These are phyloP conservation scores for Pseudogymnoascus sp. DNA, from an alignment of 2,329 filamentous ascomycete species.

Conservation along the genomic window DNA sequence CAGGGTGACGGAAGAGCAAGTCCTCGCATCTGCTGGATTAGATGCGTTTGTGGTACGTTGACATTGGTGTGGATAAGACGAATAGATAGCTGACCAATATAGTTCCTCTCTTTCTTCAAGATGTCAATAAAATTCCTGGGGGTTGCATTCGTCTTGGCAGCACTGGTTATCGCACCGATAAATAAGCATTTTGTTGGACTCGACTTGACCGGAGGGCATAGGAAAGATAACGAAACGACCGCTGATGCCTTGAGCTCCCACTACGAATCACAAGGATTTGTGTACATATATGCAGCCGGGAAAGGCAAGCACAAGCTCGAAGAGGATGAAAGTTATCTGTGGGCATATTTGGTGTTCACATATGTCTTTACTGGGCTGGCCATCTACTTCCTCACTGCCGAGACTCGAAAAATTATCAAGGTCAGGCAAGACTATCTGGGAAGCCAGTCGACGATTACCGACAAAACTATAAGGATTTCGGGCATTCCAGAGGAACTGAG, in stretches of 20 bases:
- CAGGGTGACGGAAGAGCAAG: slow-evolving; percentile 78
- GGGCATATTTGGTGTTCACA: slow-evolving; percentile 91
- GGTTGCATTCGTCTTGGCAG: slow-evolving; percentile 73
- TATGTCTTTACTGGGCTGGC: slow-evolving; percentile 84
- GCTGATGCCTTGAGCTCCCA: neutral
- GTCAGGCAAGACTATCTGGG: slow-evolving; percentile 87
- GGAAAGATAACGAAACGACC: neutral
- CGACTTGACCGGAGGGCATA: slow-evolving; percentile 2
- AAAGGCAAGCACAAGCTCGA: slow-evolving; percentile 14
- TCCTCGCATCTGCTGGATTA: slow-evolving; percentile 81
- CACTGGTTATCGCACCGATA: slow-evolving; percentile 75
- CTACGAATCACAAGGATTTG: neutral
- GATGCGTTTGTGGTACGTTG: slow-evolving; percentile 80
- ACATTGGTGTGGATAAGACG: neutral
- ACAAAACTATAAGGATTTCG: slow-evolving; percentile 85
- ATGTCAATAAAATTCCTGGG: slow-evolving; percentile 82
- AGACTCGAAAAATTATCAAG: slow-evolving; percentile 79
- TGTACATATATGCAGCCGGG: slow-evolving; percentile 13
- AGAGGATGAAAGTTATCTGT: slow-evolving; percentile 52
- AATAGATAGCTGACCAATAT: slow-evolving; percentile 16
- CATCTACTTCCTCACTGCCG: slow-evolving; percentile 72
- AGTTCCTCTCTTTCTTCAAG: slow-evolving; percentile 91
- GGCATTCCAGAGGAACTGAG: slow-evolving; percentile 76
- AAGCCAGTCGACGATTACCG: slow-evolving; percentile 89
- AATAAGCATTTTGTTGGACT: slow-evolving; percentile 58